Conservation (phyloP, 2,329 filamentous ascomycete species). For the Didymellaceae sp. region DNA sequence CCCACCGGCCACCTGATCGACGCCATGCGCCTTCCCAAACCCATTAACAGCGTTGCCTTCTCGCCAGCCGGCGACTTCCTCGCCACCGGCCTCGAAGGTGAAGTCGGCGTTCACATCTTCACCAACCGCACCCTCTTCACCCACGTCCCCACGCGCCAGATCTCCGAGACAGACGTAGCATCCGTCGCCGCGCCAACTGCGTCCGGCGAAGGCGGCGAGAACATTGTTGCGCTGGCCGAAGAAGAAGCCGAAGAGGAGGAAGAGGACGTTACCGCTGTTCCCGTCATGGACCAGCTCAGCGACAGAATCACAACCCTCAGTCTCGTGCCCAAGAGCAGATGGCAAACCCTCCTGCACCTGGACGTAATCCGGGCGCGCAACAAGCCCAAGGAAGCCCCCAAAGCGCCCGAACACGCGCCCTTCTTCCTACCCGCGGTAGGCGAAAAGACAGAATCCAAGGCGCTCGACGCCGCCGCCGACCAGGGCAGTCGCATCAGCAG, state of each 20-base stretch:
- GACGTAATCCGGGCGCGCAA: slow-evolving; percentile 91
- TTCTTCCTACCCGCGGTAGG: slow-evolving; percentile 85
- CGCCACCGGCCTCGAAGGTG: slow-evolving; percentile 83
- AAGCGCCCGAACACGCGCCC: slow-evolving; percentile 89
- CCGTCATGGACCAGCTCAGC: slow-evolving; percentile 76
- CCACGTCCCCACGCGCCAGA: slow-evolving; percentile 83
- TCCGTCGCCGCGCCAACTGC: slow-evolving; percentile 72
- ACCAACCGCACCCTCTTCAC: slow-evolving; percentile 92
- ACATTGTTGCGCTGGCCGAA: slow-evolving; percentile 75
- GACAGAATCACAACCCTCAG: slow-evolving; percentile 86
- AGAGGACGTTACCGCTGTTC: slow-evolving; percentile 53
- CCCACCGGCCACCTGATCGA: slow-evolving; percentile 96
- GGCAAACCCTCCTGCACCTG: slow-evolving; percentile 92
- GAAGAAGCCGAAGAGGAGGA: slow-evolving; percentile 58
- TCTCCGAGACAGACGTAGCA: slow-evolving; percentile 76
- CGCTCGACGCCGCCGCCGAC: slow-evolving; percentile 25
- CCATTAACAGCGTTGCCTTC: slow-evolving; percentile 85
- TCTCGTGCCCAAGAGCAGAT: slow-evolving; percentile 85
- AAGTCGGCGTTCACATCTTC: slow-evolving; percentile 92
- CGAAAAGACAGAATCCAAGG: slow-evolving; percentile 25
- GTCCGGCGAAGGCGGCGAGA: slow-evolving; percentile 81
- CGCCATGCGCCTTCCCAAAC: slow-evolving; percentile 78
- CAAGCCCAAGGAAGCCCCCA: slow-evolving; percentile 89
- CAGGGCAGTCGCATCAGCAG: slow-evolving; percentile 42
- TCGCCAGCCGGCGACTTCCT: slow-evolving; percentile 90